Evolutionary conservation across 1,284 basidiomycete genomes (phyloP).

Genomic region (Pterulicium gracile): DNA sequence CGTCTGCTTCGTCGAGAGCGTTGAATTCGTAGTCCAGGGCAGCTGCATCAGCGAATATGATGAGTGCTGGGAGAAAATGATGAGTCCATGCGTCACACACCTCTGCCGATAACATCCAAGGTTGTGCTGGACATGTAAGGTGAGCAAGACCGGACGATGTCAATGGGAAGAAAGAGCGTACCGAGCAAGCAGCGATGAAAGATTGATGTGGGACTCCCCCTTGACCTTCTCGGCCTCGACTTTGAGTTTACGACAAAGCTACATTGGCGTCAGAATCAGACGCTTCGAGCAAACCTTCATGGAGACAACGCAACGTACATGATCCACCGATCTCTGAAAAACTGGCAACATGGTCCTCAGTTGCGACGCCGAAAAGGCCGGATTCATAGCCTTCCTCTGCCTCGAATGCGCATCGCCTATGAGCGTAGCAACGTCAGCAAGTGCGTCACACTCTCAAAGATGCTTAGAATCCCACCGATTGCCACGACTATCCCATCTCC

Average conservation of each 20-base stretch:
- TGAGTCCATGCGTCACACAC: neutral
- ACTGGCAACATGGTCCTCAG: constrained; percentile 7
- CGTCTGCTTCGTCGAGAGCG: constrained; percentile 14
- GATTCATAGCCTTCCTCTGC: constrained; percentile 13
- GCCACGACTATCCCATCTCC: constrained; percentile 9
- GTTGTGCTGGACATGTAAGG: constrained; percentile 1
- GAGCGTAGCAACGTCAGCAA: no score
- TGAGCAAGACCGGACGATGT: no score
- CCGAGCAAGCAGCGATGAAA: neutral
- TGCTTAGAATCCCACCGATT: constrained; percentile 4
- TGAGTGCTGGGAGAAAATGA: neutral
- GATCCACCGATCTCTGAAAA: constrained; percentile 7
- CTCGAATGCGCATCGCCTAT: constrained; percentile 7
- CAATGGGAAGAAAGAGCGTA: neutral
- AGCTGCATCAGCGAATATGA: constrained; percentile 5
- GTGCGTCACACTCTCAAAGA: neutral
- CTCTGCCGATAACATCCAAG: constrained; percentile 10
- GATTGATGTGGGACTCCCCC: neutral
- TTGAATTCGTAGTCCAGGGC: constrained; percentile 12
- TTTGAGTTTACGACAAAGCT: constrained; percentile 7
- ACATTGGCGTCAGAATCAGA: neutral
- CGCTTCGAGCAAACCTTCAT: neutral
- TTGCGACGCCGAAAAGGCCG: constrained; percentile 13
- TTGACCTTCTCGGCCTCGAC: neutral
- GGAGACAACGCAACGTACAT: constrained; percentile 4